Evolutionary conservation across 441 rosid genomes (phyloP).

Genomic region (Gossypium trilobum): DNA sequence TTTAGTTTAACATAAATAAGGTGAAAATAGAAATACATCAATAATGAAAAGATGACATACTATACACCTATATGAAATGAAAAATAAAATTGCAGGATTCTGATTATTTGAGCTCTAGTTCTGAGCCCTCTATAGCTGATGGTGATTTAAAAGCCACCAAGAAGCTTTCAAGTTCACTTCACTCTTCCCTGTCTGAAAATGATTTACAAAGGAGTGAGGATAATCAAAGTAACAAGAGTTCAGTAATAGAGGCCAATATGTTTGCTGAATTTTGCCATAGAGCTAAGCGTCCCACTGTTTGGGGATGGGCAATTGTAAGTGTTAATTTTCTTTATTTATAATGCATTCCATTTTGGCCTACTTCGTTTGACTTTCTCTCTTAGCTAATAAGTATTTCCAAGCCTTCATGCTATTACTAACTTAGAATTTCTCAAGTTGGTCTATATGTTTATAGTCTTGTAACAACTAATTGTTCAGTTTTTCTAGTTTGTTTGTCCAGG

Average conservation of each 20-base stretch:
- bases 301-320: constrained; percentile 81
- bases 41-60: not conserved
- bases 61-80: not conserved
- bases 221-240: constrained; percentile 25
- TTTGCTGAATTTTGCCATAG: constrained; percentile 28
- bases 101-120: constrained; percentile 28
- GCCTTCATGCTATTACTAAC: not conserved
- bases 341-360: constrained; percentile 10
- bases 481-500: constrained; percentile 38
- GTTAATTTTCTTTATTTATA: constrained; percentile 11
- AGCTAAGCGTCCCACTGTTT: constrained; percentile 22
- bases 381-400: constrained; percentile 1
- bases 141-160: constrained; percentile 22
- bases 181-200: constrained; percentile 25
- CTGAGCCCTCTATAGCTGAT: constrained; percentile 32
- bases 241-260: constrained; percentile 20
- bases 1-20: not conserved
- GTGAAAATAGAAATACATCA: not conserved
- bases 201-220: constrained; percentile 24
- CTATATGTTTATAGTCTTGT: not conserved
- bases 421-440: constrained; percentile 3
- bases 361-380: constrained; percentile 12
- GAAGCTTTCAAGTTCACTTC: constrained; percentile 30
- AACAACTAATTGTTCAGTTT: constrained; percentile 2
- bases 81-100: constrained; percentile 38